Evolutionary conservation across 495 filamentous ascomycete genomes (phyloP), one percentile per base, ranked within the genome.

Genomic region (Penicillium verhagenii): DNA sequence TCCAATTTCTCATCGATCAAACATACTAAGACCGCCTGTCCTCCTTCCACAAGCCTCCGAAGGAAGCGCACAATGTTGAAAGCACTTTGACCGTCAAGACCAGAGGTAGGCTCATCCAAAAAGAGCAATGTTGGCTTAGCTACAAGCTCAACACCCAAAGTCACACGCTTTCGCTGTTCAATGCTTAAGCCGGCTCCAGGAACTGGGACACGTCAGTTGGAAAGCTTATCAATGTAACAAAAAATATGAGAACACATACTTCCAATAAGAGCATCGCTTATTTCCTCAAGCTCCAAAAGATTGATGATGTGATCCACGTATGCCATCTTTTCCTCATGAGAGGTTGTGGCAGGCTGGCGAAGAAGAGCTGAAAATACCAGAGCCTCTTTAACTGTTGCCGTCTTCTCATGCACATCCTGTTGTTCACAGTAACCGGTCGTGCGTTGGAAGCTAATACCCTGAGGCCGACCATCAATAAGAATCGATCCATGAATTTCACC

Each of bases 101-200:
- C 84, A 10, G 80, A 83, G 1, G 84, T 87, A 0, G 84, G 84
- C 56, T 86, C 84, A 52, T 86, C 85, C 53, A 86, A 70, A 62
- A 88, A 87, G 28, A 88, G 77, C 21, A 82, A 70, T 65, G 83
- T 84, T 0, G 85, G 85, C n/a, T 82, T 82, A 14, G 83, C 83
- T 1, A 83, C 83, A 4, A 88, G 70, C 63, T 88, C 84, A 47
- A 95, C 90, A 25, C 90, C 92, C 40, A 96, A 87, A 3, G 91
- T 94, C 1, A 95, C 88, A 39, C 90, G 86, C 67, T 96, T 96
- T 0, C 91, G 80, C 68, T 96, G 89, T 65, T 93, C 90, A 21
- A 94, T 90, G 23, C 88, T 90, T 18, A 95, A 76, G 19, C 91
- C 91, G 18, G 80, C 79, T 54, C 87, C 86, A 0, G 87, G 84